Conservation (phyloP, 192 early-diverging fungal genomes). For the Gaertneriomyces semiglobifer region DNA sequence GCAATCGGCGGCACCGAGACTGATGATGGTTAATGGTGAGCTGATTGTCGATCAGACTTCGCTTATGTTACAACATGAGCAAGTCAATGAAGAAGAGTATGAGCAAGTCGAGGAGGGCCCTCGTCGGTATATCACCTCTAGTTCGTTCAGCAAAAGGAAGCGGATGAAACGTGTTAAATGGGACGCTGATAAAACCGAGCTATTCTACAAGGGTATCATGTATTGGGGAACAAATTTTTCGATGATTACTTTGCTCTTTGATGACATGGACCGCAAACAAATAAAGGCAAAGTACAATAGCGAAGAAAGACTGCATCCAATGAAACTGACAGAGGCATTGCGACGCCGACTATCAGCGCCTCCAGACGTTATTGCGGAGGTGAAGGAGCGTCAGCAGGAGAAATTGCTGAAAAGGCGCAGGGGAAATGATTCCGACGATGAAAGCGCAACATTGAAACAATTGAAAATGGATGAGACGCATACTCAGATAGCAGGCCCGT, state of each 20-base stretch:
- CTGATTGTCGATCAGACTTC: conserved; percentile 18
- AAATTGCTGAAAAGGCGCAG: no score
- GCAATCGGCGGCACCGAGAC: conserved; percentile 2
- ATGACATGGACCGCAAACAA: conserved; percentile 26
- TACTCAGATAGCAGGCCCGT: no score
- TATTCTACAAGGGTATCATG: conserved; percentile 35
- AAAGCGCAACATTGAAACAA: no score
- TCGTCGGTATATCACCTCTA: conserved; percentile 24
- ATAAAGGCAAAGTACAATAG: conserved; percentile 34
- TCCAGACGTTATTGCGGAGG: conserved; percentile 12
- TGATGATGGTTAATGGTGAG: conserved; percentile 20
- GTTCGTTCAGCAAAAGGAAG: conserved; percentile 25
- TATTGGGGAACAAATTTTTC: conserved; percentile 40
- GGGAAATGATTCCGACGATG: no score
- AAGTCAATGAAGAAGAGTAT: conserved; percentile 21
- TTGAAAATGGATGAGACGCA: no score
- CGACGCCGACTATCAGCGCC: conserved; percentile 3
- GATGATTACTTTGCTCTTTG: conserved; percentile 37
- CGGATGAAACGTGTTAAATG: conserved; percentile 19
- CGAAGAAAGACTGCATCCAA: conserved; percentile 26
- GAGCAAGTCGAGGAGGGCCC: conserved; percentile 34
- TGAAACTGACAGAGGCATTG: conserved; percentile 20
- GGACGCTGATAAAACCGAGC: conserved; percentile 26
- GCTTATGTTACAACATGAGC: conserved; percentile 10
- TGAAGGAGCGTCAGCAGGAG: conserved; percentile 15